These are phyloP conservation scores for Orychophragmus violaceus DNA, from an alignment of 345 rosid species.

Conservation along the genomic window DNA sequence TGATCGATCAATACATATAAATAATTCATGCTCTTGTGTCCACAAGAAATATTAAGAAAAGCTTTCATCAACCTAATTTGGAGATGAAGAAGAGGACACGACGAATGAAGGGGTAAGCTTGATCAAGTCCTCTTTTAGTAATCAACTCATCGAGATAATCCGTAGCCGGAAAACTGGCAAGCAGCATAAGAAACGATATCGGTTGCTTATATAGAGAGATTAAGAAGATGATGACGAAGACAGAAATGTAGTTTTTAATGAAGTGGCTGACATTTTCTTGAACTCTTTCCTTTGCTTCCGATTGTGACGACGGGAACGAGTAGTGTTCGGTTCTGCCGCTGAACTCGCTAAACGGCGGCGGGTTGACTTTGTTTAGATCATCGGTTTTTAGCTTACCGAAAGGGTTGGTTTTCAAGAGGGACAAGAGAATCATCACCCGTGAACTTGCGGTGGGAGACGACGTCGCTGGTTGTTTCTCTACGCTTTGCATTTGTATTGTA, in stretches of 20 bases:
- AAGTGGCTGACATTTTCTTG: constrained; percentile 76
- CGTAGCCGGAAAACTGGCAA: constrained; percentile 4
- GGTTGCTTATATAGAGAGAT: constrained; percentile 45
- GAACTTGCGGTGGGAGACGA: neutral
- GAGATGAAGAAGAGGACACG: constrained; percentile 5
- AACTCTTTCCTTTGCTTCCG: constrained; percentile 53
- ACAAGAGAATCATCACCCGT: constrained; percentile 32
- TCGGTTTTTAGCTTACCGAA: constrained; percentile 61
- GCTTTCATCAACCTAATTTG: neutral
- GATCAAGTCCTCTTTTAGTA: neutral
- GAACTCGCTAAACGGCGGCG: constrained; percentile 42
- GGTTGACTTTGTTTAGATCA: constrained; percentile 46
- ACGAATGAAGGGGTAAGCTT: constrained; percentile 4
- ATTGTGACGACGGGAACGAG: constrained; percentile 54
- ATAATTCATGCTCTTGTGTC: neutral
- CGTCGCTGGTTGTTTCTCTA: neutral
- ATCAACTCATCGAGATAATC: constrained; percentile 4
- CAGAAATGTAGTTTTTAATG: constrained; percentile 58
- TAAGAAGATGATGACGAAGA: constrained; percentile 55
- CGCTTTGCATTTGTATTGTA: neutral
- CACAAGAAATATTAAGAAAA: neutral
- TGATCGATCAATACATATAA: neutral
- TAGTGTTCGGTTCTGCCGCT: constrained; percentile 45
- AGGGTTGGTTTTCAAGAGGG: constrained; percentile 65
- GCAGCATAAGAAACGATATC: neutral